Percentiles rank a stretch among this genome's conserved stretches.
Conservation (phyloP, 352 stramenopile genomes). For the Aphanomyces cochlioides region DNA sequence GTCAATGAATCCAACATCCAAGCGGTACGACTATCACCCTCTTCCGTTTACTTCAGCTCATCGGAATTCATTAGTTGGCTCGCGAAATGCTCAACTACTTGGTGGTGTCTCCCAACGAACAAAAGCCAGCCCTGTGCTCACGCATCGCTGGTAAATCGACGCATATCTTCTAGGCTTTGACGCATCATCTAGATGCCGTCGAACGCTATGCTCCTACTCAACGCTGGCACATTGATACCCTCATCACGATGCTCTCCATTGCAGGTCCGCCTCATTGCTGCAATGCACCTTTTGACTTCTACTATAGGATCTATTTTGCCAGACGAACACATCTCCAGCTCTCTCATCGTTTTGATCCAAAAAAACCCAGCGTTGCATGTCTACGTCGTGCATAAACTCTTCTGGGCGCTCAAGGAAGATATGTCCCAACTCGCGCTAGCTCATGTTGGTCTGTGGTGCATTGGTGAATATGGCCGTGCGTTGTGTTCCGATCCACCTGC, state of each 20-base stretch:
- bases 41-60: background rate
- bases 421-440: conserved; percentile 92
- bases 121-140: conserved; percentile 93
- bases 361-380: conserved; percentile 84
- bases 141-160: conserved; percentile 85
- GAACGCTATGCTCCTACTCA: conserved; percentile 78
- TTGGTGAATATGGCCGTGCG: conserved; percentile 96
- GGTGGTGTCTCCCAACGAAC: conserved; percentile 93
- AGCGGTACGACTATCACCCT: conserved; percentile 40
- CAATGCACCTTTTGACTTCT: conserved; percentile 97
- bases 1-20: conserved; percentile 97
- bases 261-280: conserved; percentile 96
- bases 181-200: conserved; percentile 54
- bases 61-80: conserved; percentile 64
- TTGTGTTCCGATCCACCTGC: conserved; percentile 65
- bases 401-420: conserved; percentile 94
- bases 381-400: conserved; percentile 97
- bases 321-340: conserved; percentile 91
- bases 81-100: conserved; percentile 99
- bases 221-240: conserved; percentile 94
- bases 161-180: background rate
- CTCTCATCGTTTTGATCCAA: conserved; percentile 95
- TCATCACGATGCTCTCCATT: conserved; percentile 99
- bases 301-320: conserved; percentile 94
- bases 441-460: conserved; percentile 97